Evolutionary conservation across 2,329 filamentous ascomycete species (phyloP), one percentile per base, ranked within the genome.

Genomic region (Fusarium chlamydosporum): DNA sequence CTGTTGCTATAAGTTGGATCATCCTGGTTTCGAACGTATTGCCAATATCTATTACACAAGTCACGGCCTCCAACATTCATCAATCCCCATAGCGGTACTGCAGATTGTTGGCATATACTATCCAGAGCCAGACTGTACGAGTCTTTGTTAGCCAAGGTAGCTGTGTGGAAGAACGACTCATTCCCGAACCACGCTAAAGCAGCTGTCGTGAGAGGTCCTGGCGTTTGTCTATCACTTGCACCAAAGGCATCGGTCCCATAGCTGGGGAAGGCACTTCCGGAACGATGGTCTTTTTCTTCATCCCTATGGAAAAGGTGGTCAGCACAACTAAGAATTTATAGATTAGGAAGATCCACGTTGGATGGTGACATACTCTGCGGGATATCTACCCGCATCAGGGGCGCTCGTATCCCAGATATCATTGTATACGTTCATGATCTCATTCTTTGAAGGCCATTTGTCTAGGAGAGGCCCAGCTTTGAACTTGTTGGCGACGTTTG

Each of bases 101-200:
- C 27, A 7, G 12, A 18, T 20, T 42, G n/a, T 0, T 47, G 18
- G 20, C 58, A 69, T 11, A 71, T 53, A 2, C 34, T 7, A 6
- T 8, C 12, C 6, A 50, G 29, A 2, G 42, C 45, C 7, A 54
- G 20, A 11, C 56, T 43, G 5, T 27, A 41, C 1, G 18, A 50
- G 1, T n/a, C 12, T 2, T 31, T n/a, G 4, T 27, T 6, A 3
- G 56, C 33, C 12, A 16, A 12, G 1, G 3, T 34, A 10, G 56
- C 53, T 11, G 15, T 7, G 11, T 50, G 15, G 10, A 72, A 69
- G 10, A 61, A 56, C 7, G 50, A 55, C 3, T 23, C 34, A 12
- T 61, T 65, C 8, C 56, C 56, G 13, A 72, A 65, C 18, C 64
- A 48, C 15, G 59, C 54, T 27, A 67, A 33, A 6, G 41, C 51